Evolutionary conservation across 73 alveolate species (phyloP), one percentile per base, ranked within the genome.

Genomic region (Paramecium tetraurelia): DNA sequence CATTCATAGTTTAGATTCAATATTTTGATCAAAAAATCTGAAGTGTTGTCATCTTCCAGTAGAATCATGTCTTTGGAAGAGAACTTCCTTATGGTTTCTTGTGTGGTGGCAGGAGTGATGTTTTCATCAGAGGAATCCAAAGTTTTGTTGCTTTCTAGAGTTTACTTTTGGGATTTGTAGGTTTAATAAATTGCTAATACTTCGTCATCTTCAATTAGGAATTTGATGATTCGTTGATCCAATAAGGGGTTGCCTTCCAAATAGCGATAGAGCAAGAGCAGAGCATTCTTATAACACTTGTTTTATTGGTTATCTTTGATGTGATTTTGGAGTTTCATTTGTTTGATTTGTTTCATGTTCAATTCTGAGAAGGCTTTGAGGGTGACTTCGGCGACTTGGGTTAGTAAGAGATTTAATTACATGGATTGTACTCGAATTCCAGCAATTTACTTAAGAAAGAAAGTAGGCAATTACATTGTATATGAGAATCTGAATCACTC

Each of bases 361-460:
- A 80, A 48, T 27, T 80, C 90, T 18, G 77, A 43, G 21, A 80
- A 80, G 14, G 75, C 90, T 46, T 48, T 80, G 22, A 80, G 14
- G 5, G 90, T 11, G 16, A 48, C 31, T 35, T 80, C 90, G n/a
- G 87, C 59, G 38, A 75, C 87, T 75, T 35, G 18, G 38, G 14
- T 38, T 53, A 53, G 69, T 18, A 18, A 75, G n/a, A 36, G 38
- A 75, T 29, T 38, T 4, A 11, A 80, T 44, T 41, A 80, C 72
- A 80, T 80, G 90, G 90, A 44, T 80, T 80, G n/a, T 80, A 80
- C 7, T 80, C 90, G 16, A 80, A 80, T 80, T 80, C 90, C 16
- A 80, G 9, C 57, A 80, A 12, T 80, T 80, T 80, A 29, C 86
- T 72, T 36, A 72, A 29, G 18, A 72, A 72, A 33, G 40, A 21